phyloP scores from a whole-genome alignment of 352 stramenopile species.

The Pythium chondricola region DNA sequence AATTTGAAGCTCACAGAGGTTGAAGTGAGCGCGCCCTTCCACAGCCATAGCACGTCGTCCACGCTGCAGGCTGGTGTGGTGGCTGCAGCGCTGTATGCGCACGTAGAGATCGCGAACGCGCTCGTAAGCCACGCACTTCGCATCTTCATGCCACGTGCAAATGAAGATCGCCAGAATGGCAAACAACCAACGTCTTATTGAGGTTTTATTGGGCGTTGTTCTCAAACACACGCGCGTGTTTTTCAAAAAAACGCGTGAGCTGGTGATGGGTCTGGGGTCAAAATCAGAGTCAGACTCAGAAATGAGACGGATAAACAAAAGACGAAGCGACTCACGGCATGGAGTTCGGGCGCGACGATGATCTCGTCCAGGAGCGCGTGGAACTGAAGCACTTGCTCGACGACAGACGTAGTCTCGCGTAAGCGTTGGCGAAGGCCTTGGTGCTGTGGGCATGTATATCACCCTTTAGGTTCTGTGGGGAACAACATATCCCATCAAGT shows the following conservation, averaged over 20 bases:
- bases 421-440: slow-evolving; percentile 25
- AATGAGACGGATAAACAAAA: no score
- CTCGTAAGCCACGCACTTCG: background rate
- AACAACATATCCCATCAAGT: no score
- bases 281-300: background rate
- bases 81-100: background rate
- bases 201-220: slow-evolving; percentile 22
- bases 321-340: slow-evolving; percentile 22
- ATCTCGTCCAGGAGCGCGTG: slow-evolving; percentile 32
- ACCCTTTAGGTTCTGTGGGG: no score
- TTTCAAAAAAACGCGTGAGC: slow-evolving; percentile 22
- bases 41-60: slow-evolving; percentile 61
- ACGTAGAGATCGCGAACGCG: slow-evolving; percentile 4
- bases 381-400: slow-evolving; percentile 51
- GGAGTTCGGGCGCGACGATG: slow-evolving; percentile 37
- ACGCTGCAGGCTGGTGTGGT: slow-evolving; percentile 19
- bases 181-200: slow-evolving; percentile 17
- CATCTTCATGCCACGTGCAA: slow-evolving; percentile 5
- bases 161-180: background rate
- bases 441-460: slow-evolving; percentile 21
- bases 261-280: slow-evolving; percentile 11
- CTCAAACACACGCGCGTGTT: slow-evolving; percentile 24
- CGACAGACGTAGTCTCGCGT: slow-evolving; percentile 22
- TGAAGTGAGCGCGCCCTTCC: slow-evolving; percentile 61
- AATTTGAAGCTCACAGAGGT: slow-evolving; percentile 68